Evolutionary conservation across 2,329 filamentous ascomycete species (phyloP).

Genomic region (Fusarium sp.): DNA sequence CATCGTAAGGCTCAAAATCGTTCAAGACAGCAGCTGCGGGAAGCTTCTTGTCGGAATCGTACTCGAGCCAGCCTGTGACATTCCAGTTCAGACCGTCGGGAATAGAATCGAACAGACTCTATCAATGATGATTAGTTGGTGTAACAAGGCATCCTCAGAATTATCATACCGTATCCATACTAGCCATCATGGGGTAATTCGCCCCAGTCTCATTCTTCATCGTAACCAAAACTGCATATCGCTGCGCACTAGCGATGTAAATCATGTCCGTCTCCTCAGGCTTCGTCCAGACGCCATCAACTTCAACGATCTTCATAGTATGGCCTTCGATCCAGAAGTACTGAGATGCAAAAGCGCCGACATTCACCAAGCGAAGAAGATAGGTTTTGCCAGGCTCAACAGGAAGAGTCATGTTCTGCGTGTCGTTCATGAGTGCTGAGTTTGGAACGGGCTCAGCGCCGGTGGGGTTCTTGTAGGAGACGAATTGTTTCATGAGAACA

Average conservation of each 20-base stretch:
- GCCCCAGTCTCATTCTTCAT: not conserved
- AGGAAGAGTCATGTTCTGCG: not conserved
- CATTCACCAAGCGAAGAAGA: not conserved
- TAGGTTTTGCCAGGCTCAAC: not conserved
- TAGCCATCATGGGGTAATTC: not conserved
- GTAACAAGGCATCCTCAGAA: accelerated
- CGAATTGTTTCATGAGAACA: not conserved
- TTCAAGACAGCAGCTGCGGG: not conserved
- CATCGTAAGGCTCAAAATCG: not conserved
- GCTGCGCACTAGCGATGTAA: not conserved
- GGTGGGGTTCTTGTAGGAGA: not conserved
- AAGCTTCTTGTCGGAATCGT: not conserved
- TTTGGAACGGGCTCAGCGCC: not conserved
- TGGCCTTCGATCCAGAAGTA: not conserved
- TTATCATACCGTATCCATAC: not conserved
- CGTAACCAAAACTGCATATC: not conserved
- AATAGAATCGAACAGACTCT: not conserved
- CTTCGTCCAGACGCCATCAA: not conserved
- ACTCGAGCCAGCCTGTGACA: not conserved
- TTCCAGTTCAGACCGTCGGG: not conserved
- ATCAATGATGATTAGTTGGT: accelerated
- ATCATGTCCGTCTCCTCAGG: not conserved
- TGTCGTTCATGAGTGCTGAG: not conserved
- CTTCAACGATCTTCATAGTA: not conserved
- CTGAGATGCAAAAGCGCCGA: not conserved